Evolutionary conservation across 176 grass and related monocot genomes (phyloP).

Genomic region (Carex kokanica): DNA sequence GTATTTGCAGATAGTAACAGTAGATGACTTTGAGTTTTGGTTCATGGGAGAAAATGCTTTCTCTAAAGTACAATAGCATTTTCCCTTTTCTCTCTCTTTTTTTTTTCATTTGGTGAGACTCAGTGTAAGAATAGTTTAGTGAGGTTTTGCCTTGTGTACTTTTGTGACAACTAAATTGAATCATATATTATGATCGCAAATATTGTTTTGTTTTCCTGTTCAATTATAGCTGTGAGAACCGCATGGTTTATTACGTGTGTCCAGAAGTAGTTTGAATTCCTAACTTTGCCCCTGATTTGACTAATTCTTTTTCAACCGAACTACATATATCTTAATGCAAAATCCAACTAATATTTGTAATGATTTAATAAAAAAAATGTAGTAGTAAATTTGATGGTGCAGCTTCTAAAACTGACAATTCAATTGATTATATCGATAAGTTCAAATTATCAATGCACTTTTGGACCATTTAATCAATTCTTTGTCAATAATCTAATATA

Average conservation of each 20-base stretch:
- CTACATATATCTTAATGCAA: background rate
- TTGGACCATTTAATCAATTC: background rate
- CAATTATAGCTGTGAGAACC: background rate
- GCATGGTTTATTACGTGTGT: background rate
- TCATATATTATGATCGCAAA: background rate
- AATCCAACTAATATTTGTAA: background rate
- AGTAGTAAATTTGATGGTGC: background rate
- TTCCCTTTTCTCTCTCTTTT: background rate
- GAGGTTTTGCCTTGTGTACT: background rate
- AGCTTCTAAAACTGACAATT: background rate
- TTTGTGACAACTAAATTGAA: background rate
- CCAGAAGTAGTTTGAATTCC: background rate
- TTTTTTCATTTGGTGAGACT: conserved; percentile 1
- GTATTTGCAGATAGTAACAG: conserved; percentile 42
- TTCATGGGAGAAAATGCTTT: conserved; percentile 34
- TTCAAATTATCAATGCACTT: background rate
- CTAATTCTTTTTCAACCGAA: background rate
- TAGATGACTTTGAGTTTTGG: conserved; percentile 49
- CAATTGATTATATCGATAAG: background rate
- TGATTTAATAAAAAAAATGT: background rate
- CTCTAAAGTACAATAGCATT: conserved; percentile 14
- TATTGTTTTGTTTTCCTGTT: background rate
- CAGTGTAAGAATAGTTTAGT: background rate
- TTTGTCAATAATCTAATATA: background rate
- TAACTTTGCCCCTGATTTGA: no score